phyloP scores from a whole-genome alignment of 129 eudicot species.

The Solidago caesia region DNA sequence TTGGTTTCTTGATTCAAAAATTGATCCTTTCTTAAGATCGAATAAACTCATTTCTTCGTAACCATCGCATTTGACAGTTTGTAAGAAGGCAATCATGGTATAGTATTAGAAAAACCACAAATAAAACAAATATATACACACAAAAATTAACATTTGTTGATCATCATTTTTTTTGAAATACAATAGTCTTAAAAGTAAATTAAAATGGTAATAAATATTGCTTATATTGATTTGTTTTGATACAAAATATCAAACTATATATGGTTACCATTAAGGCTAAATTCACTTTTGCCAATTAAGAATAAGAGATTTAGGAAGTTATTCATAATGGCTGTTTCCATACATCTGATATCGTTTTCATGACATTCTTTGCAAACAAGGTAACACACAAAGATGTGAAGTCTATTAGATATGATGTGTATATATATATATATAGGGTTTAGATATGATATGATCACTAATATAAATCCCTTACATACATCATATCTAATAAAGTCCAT shows the following conservation, averaged over 20 bases:
- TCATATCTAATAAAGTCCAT: neutral
- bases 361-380: neutral
- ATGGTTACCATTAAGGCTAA: neutral
- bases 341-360: neutral
- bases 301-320: too few relatives aligned
- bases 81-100: neutral
- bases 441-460: too few relatives aligned
- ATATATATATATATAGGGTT: too few relatives aligned
- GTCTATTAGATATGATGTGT: neutral
- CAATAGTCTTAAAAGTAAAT: neutral
- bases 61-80: neutral
- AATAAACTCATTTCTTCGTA: neutral
- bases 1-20: slow-evolving; percentile 16
- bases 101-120: neutral
- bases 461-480: too few relatives aligned
- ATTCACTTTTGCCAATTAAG: too few relatives aligned
- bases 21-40: neutral
- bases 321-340: neutral
- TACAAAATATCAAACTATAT: neutral
- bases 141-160: neutral
- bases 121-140: neutral
- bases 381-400: neutral
- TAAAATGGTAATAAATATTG: neutral
- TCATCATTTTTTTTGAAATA: neutral
- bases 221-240: neutral